Evolutionary conservation across 371 early-diverging fungal species (phyloP), one percentile per base, ranked within the genome.

Genomic region (Coemansia sp.): DNA sequence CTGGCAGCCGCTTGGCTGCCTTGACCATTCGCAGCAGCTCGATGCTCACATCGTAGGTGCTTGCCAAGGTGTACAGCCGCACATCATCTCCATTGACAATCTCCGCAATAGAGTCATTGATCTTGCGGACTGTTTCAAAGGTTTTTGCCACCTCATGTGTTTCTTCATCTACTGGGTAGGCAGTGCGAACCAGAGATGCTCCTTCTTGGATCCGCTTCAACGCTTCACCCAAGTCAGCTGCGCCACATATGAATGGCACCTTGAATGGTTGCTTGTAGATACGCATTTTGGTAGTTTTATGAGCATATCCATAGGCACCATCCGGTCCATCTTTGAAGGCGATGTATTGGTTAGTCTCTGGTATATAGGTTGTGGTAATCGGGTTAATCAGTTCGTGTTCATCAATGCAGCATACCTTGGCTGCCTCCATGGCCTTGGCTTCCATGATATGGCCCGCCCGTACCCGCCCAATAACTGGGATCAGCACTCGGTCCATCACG

Each of bases 391-490:
- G 5, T 20, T 45, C 45, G 5, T 88, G 88, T 81, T 97, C 98
- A 68, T 97, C 98, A 82, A 96, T 94, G 81, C 90, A 92, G 73
- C 93, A 93, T 51, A 95, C 85, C 63, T 87, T 90, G 52, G 95
- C 77, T 43, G 84, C 81, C 79, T 96, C 86, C 62, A 97, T 83
- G 78, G 94, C 91, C 84, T 93, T 87, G 30, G 96, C 98, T 79
- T 97, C 98, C 62, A 95, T 93, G 83, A 93, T 87, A 87, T 97
- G 98, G 57, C 98, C 98, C 59, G 95, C 92, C 70, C 96, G 90
- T 79, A 91, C 93, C 81, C 93, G 94, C 70, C 95, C 94, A 93
- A 97, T 94, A 58, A 97, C 98, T 39, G 98, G 98, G 77, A 97
- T 94, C 20, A 94, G 89, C 61, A 95, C 95, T 49, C 94, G 93